Evolutionary conservation across 2,329 filamentous ascomycete species (phyloP).

Genomic region (Thyridium curvatum): DNA sequence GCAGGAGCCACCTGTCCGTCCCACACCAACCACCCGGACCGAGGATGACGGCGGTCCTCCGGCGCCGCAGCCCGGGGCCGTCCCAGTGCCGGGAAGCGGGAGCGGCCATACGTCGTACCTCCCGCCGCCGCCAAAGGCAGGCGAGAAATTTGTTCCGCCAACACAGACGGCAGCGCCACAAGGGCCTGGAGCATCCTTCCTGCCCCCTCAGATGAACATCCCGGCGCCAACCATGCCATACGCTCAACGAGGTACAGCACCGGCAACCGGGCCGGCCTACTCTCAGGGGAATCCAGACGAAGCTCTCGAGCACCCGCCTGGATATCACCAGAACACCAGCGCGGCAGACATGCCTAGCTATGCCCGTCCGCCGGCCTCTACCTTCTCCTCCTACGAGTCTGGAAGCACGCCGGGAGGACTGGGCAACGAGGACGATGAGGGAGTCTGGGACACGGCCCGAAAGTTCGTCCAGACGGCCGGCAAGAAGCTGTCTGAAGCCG

Average conservation of each 20-base stretch:
- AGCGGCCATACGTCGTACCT: slow-evolving; percentile 20
- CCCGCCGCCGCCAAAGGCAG: slow-evolving; percentile 46
- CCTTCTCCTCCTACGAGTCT: too few relatives aligned
- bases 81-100: slow-evolving; percentile 36
- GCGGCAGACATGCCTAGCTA: slow-evolving; percentile 44
- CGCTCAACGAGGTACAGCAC: slow-evolving; percentile 37
- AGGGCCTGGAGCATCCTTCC: slow-evolving; percentile 14
- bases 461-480: slow-evolving; percentile 52
- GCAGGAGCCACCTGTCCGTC: slow-evolving; percentile 26
- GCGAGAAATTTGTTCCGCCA: slow-evolving; percentile 28
- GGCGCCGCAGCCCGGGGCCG: slow-evolving; percentile 51
- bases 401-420: neutral
- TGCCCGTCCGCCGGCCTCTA: slow-evolving; percentile 29
- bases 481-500: slow-evolving; percentile 49
- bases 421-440: slow-evolving; percentile 31
- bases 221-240: slow-evolving; percentile 37
- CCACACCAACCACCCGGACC: slow-evolving; percentile 33
- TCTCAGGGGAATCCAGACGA: slow-evolving; percentile 7
- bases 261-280: slow-evolving; percentile 21
- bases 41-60: slow-evolving; percentile 33
- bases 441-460: slow-evolving; percentile 49
- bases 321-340: slow-evolving; percentile 50
- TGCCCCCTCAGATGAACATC: slow-evolving; percentile 43
- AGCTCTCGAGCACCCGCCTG: slow-evolving; percentile 40
- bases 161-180: slow-evolving; percentile 21